These are phyloP conservation scores for Myriosclerotinia scirpicola DNA, from an alignment of 2,329 filamentous ascomycete genomes.

Conservation along the genomic window DNA sequence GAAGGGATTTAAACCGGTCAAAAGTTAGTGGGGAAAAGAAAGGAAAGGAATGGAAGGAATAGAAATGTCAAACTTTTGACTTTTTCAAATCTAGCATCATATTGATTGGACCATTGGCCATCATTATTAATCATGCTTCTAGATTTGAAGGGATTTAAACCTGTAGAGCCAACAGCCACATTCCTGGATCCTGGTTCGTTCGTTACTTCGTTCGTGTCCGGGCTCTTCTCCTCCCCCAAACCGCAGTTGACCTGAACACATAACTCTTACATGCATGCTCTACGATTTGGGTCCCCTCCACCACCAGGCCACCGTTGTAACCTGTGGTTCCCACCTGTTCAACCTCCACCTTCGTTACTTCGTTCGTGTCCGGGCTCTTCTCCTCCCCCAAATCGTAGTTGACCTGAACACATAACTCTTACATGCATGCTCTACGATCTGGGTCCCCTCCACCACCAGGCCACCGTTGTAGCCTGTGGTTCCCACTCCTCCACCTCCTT, in stretches of 20 bases:
- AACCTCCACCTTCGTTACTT: too few species aligned
- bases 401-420: slow-evolving; percentile 59
- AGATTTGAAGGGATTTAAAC: neutral
- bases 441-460: too few species aligned
- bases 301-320: too few species aligned
- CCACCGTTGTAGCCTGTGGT: too few species aligned
- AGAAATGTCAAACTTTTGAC: neutral
- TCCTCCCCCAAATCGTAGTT: slow-evolving; percentile 60
- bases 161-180: neutral
- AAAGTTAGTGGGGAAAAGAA: too few species aligned
- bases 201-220: too few species aligned
- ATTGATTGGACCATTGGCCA: neutral
- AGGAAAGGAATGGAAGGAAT: neutral
- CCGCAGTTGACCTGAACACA: too few species aligned
- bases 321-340: too few species aligned
- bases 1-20: neutral
- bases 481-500: slow-evolving; percentile 33
- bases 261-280: neutral
- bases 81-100: neutral
- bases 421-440: too few species aligned
- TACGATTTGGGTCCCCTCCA: neutral
- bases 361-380: neutral
- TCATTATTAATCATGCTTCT: neutral
- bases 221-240: too few species aligned
- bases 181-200: too few species aligned